Conservation (phyloP, 2,329 filamentous ascomycete species). For the Ophiostoma sp. region DNA sequence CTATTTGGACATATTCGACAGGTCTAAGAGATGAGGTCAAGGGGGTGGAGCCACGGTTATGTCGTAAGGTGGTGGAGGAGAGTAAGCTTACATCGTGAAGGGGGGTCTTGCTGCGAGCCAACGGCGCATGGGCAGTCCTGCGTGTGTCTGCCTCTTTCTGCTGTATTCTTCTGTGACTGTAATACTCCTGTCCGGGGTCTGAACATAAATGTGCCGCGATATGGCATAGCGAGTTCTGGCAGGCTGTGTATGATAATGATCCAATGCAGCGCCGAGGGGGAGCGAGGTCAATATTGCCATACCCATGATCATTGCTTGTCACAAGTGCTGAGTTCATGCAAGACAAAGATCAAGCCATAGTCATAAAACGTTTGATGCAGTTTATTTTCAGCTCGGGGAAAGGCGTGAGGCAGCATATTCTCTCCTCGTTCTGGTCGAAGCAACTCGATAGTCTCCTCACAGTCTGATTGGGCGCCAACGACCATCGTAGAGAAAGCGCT, state of each 20-base stretch:
- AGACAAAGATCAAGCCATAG: neutral
- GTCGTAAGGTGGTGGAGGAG: neutral
- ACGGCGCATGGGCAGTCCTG: neutral
- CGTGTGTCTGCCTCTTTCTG: neutral
- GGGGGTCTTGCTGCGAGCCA: neutral
- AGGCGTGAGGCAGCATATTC: too few relatives aligned
- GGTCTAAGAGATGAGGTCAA: neutral
- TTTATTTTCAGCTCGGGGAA: too few relatives aligned
- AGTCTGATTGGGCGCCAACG: too few relatives aligned
- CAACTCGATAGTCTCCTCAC: too few relatives aligned
- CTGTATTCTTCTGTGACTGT: neutral
- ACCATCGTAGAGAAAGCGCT: too few relatives aligned
- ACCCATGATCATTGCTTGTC: too few relatives aligned
- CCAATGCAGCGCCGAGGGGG: neutral
- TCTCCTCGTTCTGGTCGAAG: too few relatives aligned
- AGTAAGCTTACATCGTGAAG: neutral
- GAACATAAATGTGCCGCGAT: neutral
- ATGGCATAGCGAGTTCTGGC: neutral
- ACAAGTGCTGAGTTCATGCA: neutral
- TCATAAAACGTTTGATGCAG: too few relatives aligned
- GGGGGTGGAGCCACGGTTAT: neutral
- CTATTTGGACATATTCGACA: neutral
- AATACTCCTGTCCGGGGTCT: neutral
- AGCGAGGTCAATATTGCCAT: conserved; percentile 4
- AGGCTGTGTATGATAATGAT: conserved; percentile 10